These are phyloP conservation scores for Leishmania guyanensis DNA, from an alignment of 208 protist species.

Conservation along the genomic window DNA sequence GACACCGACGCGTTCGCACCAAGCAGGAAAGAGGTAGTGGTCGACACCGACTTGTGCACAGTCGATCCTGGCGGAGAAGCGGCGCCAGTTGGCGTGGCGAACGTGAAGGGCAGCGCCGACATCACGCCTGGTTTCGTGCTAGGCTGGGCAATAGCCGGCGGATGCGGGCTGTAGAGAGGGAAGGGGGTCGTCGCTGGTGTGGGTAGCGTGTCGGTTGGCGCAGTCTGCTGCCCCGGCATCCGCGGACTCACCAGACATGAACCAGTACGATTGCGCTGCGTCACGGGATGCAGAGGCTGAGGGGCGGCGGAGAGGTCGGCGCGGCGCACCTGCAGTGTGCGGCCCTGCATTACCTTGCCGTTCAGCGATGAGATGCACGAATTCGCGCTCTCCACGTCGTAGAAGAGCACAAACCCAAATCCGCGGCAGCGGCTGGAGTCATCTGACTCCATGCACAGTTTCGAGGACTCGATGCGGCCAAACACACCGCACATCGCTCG, in stretches of 20 bases:
- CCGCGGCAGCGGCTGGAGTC: conserved; percentile 44
- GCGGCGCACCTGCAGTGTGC: conserved; percentile 60
- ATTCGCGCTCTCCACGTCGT: conserved; percentile 43
- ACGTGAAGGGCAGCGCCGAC: conserved; percentile 20
- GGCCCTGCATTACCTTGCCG: conserved; percentile 38
- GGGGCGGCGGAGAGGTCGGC: conserved; percentile 60
- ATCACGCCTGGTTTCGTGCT: not conserved
- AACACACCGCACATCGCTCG: conserved; percentile 61
- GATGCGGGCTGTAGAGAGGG: conserved; percentile 16
- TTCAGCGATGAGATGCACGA: conserved; percentile 59
- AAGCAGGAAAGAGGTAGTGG: conserved; percentile 10
- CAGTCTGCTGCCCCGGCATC: not conserved
- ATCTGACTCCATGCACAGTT: conserved; percentile 56
- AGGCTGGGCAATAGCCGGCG: not conserved
- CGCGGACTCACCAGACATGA: conserved; percentile 21
- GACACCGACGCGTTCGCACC: conserved; percentile 16
- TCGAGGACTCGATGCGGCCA: conserved; percentile 60
- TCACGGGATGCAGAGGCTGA: conserved; percentile 29
- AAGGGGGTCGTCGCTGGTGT: not conserved
- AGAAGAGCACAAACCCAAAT: conserved; percentile 75
- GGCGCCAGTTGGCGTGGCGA: conserved; percentile 13
- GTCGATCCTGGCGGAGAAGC: not conserved
- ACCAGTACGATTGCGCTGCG: conserved; percentile 32
- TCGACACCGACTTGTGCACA: not conserved
- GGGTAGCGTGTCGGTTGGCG: not conserved